Evolutionary conservation across 2,329 filamentous ascomycete species (phyloP), one percentile per base, ranked within the genome.

Genomic region (Neonectria magnoliae): DNA sequence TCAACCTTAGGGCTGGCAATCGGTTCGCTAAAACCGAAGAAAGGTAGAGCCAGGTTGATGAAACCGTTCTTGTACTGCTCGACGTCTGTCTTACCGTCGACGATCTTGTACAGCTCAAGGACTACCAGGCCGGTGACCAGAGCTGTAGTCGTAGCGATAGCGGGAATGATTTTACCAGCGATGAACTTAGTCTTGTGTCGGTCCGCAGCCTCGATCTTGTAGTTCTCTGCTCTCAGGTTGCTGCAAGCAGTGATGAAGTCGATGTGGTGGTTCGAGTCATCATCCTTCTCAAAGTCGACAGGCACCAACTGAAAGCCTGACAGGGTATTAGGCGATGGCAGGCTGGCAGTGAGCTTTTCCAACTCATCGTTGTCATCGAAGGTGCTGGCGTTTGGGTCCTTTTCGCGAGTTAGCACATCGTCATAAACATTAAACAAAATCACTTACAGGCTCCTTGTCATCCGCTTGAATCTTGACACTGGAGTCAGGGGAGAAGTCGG

Each of bases 21-120:
- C 2, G 96, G 96, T 82, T 99, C 96, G 76, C 93, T 97, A 87
- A 99, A 99, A 42, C 95, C 95, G 73, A 99, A 97, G 87, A 99
- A 98, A 1, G 96, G 96, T 68, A 99, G 83, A 1, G 96, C 96
- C 71, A 99, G 83, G 82, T 99, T 99, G 81, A 98, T 87, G 80
- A 99, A 99, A 16, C 96, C 96, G 77, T 99, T 99, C 88, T 98
- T 98, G 90, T 97, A 99, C 81, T 98, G 93, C 82, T 98, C 96
- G 69, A 98, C 91, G 73, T 98, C 93, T n/a, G 87, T 88, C 85
- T 99, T 98, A 76, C 94, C 95, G 76, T 98, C 96, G 50, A 99
- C 85, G 68, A 99, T 88, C 88, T 99, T 99, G 90, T 93, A 98
- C 52, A 98, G 83, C 83, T 99, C 96, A 50, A 99, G 83, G 16